Evolutionary conservation across 2,329 filamentous ascomycete species (phyloP).

Genomic region (Trichoderma arundinaceum): DNA sequence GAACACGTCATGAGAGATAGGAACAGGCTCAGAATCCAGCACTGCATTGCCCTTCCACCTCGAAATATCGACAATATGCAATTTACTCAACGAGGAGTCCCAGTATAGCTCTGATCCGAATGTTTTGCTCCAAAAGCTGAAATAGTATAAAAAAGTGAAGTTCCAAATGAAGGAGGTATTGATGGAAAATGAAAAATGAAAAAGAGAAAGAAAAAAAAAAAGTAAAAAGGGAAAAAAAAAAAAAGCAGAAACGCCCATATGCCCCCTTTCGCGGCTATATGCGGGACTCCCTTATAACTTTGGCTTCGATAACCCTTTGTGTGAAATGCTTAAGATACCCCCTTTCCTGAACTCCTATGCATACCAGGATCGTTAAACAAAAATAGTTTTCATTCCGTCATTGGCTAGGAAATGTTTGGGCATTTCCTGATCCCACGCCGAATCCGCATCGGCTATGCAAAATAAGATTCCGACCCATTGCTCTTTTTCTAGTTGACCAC

Average conservation of each 20-base stretch:
- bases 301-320: slow-evolving; percentile 25
- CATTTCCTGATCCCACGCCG: slow-evolving; percentile 26
- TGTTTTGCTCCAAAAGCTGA: background rate
- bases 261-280: slow-evolving; percentile 25
- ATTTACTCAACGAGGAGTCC: background rate
- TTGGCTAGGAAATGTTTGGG: slow-evolving; percentile 25
- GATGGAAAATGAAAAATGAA: slow-evolving; percentile 6
- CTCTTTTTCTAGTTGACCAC: slow-evolving; percentile 22
- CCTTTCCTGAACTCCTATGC: slow-evolving; percentile 31
- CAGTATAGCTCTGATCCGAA: slow-evolving; percentile 11
- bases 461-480: background rate
- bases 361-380: slow-evolving; percentile 33
- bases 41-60: slow-evolving; percentile 17
- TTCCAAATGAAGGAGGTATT: slow-evolving; percentile 23
- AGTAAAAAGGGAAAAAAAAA: background rate
- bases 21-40: slow-evolving; percentile 28
- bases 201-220: background rate
- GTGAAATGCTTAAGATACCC: slow-evolving; percentile 28
- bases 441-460: slow-evolving; percentile 20
- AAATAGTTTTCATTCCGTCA: slow-evolving; percentile 29
- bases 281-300: slow-evolving; percentile 24
- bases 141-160: background rate
- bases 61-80: slow-evolving; percentile 15
- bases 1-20: slow-evolving; percentile 14
- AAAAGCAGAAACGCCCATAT: slow-evolving; percentile 30